phyloP scores from a whole-genome alignment of 2,329 filamentous ascomycete species.

The Pseudogymnoascus sp. region DNA sequence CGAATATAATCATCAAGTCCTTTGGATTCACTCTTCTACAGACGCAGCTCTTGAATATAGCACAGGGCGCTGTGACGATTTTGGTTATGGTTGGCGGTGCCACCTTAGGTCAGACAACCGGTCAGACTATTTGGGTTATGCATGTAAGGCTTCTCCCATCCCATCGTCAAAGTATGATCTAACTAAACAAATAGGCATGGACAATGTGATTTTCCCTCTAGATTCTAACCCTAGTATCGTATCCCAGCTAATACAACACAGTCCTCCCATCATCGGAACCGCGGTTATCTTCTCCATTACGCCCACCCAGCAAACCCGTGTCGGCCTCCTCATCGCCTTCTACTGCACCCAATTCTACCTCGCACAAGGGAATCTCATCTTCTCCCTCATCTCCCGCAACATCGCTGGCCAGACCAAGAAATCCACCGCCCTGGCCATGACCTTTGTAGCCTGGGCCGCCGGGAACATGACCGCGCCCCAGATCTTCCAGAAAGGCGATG shows the following conservation, averaged over 20 bases:
- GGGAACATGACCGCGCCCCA: conserved; percentile 57
- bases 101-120: conserved; percentile 17
- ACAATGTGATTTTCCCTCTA: conserved; percentile 9
- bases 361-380: conserved; percentile 19
- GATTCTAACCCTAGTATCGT: background rate
- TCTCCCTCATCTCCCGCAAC: conserved; percentile 51
- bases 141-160: conserved; percentile 7
- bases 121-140: conserved; percentile 23
- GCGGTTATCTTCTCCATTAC: conserved; percentile 20
- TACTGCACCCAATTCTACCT: conserved; percentile 26
- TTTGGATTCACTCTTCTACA: conserved; percentile 26
- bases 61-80: conserved; percentile 23
- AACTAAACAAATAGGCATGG: background rate
- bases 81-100: conserved; percentile 24
- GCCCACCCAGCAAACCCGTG: conserved; percentile 18
- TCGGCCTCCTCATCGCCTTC: conserved; percentile 24
- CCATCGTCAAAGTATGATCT: background rate
- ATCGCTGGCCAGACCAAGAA: conserved; percentile 44
- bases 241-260: conserved; percentile 5
- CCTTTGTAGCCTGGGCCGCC: conserved; percentile 53
- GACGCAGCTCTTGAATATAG: conserved; percentile 27
- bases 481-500: conserved; percentile 40
- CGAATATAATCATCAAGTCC: conserved; percentile 27
- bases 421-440: conserved; percentile 45
- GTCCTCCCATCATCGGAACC: conserved; percentile 21